Conservation (phyloP, 2,329 filamentous ascomycete genomes). For the Colletotrichum sp. region DNA sequence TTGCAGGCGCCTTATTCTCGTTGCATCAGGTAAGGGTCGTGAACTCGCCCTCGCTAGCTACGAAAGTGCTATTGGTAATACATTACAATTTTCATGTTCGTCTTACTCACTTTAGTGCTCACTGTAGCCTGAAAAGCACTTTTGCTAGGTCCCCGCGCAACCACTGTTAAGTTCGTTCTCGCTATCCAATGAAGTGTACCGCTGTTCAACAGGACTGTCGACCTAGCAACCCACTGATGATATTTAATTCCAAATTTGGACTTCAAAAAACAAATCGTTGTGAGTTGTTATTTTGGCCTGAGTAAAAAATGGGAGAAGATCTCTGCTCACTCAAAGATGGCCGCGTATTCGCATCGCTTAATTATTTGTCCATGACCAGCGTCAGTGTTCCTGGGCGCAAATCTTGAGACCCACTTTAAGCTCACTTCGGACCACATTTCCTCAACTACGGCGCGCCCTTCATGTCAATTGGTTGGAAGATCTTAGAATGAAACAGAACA, state of each 20-base stretch:
- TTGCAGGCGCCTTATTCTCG: too few relatives aligned
- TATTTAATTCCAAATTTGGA: not conserved
- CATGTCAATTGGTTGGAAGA: not conserved
- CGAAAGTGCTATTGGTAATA: too few relatives aligned
- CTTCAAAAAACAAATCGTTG: not conserved
- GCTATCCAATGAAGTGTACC: not conserved
- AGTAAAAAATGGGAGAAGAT: fast-evolving
- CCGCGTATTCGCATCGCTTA: not conserved
- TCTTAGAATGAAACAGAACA: not conserved
- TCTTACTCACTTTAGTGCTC: too few relatives aligned
- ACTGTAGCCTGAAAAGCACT: not conserved
- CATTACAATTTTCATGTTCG: too few relatives aligned
- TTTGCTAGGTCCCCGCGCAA: not conserved
- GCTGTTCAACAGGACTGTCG: not conserved
- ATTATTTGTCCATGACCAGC: too few relatives aligned
- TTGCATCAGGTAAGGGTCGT: too few relatives aligned
- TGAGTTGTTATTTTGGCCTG: fast-evolving
- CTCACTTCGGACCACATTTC: not conserved
- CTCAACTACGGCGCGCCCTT: not conserved
- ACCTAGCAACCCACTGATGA: fast-evolving
- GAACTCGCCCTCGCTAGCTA: too few relatives aligned
- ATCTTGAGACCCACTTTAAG: not conserved
- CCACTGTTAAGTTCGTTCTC: fast-evolving
- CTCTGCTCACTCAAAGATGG: not conserved
- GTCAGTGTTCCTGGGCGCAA: not conserved